Conservation (phyloP, 1,284 basidiomycete genomes). For the Tetrapyrgos nigripes region DNA sequence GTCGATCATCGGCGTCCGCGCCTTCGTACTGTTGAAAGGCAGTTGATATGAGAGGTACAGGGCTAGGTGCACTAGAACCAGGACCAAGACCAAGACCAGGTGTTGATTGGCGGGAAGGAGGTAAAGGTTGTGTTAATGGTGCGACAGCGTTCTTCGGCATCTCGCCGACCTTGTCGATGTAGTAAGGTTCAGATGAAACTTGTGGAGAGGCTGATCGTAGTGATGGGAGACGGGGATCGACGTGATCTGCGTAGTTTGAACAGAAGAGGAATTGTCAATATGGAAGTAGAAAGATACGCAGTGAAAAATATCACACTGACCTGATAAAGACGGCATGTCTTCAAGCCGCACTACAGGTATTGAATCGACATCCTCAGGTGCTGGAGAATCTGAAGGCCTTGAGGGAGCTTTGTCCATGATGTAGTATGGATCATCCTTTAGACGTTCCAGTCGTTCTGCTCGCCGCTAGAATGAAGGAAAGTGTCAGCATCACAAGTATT, state of each 20-base stretch:
- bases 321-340: slow-evolving; percentile 58
- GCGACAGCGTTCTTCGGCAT: slow-evolving; percentile 73
- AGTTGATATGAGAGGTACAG: slow-evolving; percentile 46
- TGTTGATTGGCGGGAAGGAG: slow-evolving; percentile 26
- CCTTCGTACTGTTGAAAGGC: slow-evolving; percentile 69
- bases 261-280: neutral
- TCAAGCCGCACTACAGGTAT: slow-evolving; percentile 89
- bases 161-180: slow-evolving; percentile 83
- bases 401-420: slow-evolving; percentile 63
- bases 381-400: slow-evolving; percentile 41
- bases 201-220: slow-evolving; percentile 43
- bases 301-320: slow-evolving; percentile 36
- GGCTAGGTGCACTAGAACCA: slow-evolving; percentile 9
- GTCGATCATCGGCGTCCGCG: slow-evolving; percentile 53
- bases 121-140: slow-evolving; percentile 22
- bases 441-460: slow-evolving; percentile 74
- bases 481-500: slow-evolving; percentile 10
- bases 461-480: slow-evolving; percentile 66
- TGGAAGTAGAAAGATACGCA: slow-evolving; percentile 10
- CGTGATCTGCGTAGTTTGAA: slow-evolving; percentile 26
- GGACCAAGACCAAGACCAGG: slow-evolving; percentile 19
- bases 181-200: slow-evolving; percentile 47
- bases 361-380: slow-evolving; percentile 73
- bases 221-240: slow-evolving; percentile 41
- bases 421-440: slow-evolving; percentile 89